Percentiles rank a stretch among this genome's conserved stretches.
phyloP scores from a whole-genome alignment of 768 basidiomycete species.

The Rhodocollybia butyracea region DNA sequence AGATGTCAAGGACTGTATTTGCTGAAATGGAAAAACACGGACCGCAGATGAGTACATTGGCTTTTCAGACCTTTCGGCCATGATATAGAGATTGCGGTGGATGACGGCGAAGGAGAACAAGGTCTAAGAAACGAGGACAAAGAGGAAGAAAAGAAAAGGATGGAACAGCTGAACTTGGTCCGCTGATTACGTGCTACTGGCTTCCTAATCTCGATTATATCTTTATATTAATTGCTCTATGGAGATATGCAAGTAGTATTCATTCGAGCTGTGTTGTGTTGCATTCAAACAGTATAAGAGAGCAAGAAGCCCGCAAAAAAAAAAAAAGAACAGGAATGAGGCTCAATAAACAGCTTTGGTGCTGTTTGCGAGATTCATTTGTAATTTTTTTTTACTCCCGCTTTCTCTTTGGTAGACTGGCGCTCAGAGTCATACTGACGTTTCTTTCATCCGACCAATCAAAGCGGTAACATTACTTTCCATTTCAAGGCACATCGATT shows the following conservation, averaged over 20 bases:
- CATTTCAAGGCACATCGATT: background rate
- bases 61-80: constrained; percentile 24
- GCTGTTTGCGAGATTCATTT: background rate
- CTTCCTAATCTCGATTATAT: background rate
- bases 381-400: background rate
- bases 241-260: background rate
- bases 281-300: too few relatives aligned
- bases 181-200: constrained; percentile 3
- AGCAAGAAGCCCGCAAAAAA: too few relatives aligned
- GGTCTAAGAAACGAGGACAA: background rate
- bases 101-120: constrained; percentile 3
- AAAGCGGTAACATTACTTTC: background rate
- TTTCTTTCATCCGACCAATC: background rate
- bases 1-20: constrained; percentile 2
- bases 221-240: background rate
- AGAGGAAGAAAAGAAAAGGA: background rate
- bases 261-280: too few relatives aligned
- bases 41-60: constrained; percentile 83
- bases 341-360: background rate
- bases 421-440: background rate
- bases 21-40: constrained; percentile 19
- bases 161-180: constrained; percentile 1
- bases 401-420: constrained; percentile 5
- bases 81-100: background rate
- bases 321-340: too few relatives aligned